Conservation (phyloP, 2,329 filamentous ascomycete species). For the Thelonectria blattea region DNA sequence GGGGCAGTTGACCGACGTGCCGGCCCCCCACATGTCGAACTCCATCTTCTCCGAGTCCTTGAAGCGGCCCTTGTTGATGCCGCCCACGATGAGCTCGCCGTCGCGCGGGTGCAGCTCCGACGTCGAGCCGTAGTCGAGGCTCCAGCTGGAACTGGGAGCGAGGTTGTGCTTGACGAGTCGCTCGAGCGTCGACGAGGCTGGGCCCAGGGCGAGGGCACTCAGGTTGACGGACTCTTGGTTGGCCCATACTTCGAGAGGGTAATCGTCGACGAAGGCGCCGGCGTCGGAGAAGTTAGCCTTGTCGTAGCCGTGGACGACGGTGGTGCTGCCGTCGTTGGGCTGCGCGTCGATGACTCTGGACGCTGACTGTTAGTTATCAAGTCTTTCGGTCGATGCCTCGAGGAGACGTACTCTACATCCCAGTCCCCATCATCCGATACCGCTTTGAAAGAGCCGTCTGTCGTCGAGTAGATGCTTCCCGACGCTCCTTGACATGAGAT, state of each 20-base stretch:
- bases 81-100: conserved; percentile 13
- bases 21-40: conserved; percentile 22
- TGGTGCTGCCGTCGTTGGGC: conserved; percentile 14
- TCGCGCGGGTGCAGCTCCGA: conserved; percentile 14
- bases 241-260: conserved; percentile 17
- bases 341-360: conserved; percentile 1
- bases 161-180: conserved; percentile 4
- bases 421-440: conserved; percentile 16
- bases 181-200: conserved; percentile 12
- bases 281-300: conserved; percentile 15
- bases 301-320: conserved; percentile 15
- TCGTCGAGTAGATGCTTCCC: conserved; percentile 17
- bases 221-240: conserved; percentile 15
- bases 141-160: conserved; percentile 1
- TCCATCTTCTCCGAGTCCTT: conserved; percentile 6
- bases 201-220: conserved; percentile 14
- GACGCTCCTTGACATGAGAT: conserved; percentile 19
- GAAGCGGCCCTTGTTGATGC: conserved; percentile 15
- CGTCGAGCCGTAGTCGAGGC: conserved; percentile 18
- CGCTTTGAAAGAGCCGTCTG: neutral
- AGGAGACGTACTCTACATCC: conserved; percentile 8
- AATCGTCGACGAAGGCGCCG: conserved; percentile 2
- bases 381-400: neutral
- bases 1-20: conserved; percentile 12
- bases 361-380: neutral